Percentiles rank a stretch among this genome's conserved stretches.
Conservation (phyloP, 2,329 filamentous ascomycete species). For the Paraconiothyrium sp. region DNA sequence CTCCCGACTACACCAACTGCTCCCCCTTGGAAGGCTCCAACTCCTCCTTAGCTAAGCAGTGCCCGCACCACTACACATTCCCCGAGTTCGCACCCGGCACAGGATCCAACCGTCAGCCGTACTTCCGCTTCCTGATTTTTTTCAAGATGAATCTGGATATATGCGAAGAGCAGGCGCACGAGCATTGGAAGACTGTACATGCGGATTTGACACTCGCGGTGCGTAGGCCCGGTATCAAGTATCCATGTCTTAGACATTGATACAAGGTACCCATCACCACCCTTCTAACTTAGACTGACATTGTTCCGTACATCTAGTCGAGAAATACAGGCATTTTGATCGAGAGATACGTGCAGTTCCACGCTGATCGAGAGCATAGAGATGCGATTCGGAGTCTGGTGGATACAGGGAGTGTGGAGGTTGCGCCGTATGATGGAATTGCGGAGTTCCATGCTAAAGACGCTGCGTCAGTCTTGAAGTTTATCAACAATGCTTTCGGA, state of each 20-base stretch:
- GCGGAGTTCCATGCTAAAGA: constrained; percentile 26
- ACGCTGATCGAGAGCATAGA: constrained; percentile 18
- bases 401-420: not conserved
- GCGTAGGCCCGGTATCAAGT: too few relatives aligned
- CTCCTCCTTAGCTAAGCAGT: not conserved
- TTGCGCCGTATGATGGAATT: constrained; percentile 24
- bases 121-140: constrained; percentile 13
- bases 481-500: constrained; percentile 14
- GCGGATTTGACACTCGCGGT: constrained; percentile 22
- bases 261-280: too few relatives aligned
- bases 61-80: constrained; percentile 9
- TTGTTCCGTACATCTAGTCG: too few relatives aligned
- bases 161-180: constrained; percentile 13
- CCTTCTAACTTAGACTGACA: too few relatives aligned
- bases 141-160: constrained; percentile 7
- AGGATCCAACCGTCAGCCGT: constrained; percentile 11
- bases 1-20: not conserved
- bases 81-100: constrained; percentile 2
- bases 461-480: constrained; percentile 14
- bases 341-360: constrained; percentile 27
- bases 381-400: constrained; percentile 16
- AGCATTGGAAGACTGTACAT: constrained; percentile 26
- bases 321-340: constrained; percentile 16
- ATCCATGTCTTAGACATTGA: too few relatives aligned
- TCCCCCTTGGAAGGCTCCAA: not conserved